Evolutionary conservation across 148 eudicot genomes (phyloP).

Genomic region (Spergularia marina): DNA sequence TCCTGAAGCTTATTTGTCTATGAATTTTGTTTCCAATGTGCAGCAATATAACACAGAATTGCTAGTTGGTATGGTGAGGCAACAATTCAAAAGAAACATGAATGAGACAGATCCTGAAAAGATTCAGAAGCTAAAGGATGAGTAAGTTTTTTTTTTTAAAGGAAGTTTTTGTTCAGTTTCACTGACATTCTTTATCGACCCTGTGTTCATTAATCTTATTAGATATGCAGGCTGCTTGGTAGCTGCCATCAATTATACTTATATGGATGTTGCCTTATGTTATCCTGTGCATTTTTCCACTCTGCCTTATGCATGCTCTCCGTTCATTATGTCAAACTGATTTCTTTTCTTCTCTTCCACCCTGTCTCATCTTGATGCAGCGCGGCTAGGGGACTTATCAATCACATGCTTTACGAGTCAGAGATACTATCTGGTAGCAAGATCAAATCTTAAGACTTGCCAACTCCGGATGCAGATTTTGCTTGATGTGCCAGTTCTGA

Average conservation of each 20-base stretch:
- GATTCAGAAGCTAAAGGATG: slow-evolving; percentile 72
- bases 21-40: slow-evolving; percentile 7
- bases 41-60: slow-evolving; percentile 76
- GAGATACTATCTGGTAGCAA: slow-evolving; percentile 42
- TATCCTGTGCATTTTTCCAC: too few species aligned
- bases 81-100: slow-evolving; percentile 62
- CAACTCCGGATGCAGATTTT: slow-evolving; percentile 17
- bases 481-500: slow-evolving; percentile 3
- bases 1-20: background rate
- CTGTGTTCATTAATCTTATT: background rate
- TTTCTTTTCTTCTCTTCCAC: background rate
- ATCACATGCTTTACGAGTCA: slow-evolving; percentile 41
- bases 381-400: slow-evolving; percentile 48
- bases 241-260: background rate
- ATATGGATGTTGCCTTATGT: background rate
- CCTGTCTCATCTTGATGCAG: slow-evolving; percentile 27
- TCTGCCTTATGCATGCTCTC: background rate
- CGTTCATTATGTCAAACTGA: background rate
- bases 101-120: slow-evolving; percentile 75
- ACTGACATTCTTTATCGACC: background rate
- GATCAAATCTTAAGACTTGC: slow-evolving; percentile 25
- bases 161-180: background rate
- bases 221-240: background rate
- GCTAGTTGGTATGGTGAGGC: slow-evolving; percentile 63
- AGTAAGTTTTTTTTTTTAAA: slow-evolving; percentile 40